Evolutionary conservation across 768 basidiomycete genomes (phyloP), one percentile per base, ranked within the genome.

Genomic region (Suillus placidus): DNA sequence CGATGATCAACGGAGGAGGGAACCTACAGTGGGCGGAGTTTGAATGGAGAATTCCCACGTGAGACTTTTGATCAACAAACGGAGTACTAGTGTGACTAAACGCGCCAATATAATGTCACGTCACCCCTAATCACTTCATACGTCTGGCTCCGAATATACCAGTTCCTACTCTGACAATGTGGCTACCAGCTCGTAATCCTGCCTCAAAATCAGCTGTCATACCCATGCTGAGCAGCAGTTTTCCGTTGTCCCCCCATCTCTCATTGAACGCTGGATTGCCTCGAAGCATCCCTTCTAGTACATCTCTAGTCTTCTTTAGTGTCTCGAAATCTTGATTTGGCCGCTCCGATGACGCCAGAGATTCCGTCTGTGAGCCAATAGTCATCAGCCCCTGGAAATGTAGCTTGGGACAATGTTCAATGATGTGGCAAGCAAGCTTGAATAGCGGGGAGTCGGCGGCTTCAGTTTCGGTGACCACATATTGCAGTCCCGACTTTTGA

Each of bases 161-260:
- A 4, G 93, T 94, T 3, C 97, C 97, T 6, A 98, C 95, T 56
- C 97, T 79, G 1, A 98, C 95, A 55, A 94, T 87, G 71, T 93
- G 89, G 70, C 93, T 92, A 1, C 95, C 97, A 14, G 88, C 87
- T 74, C 81, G 84, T 58, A 98, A 77, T 5, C 97, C 97, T 35
- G 88, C 86, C 74, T 91, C 93, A 72, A 95, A 99, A 72, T 99
- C 97, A 67, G 89, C 90, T 60, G 94, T 96, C 97, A 98, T 98
- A 8, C 97, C 97, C 95, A 97, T 98, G 65, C 93, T 94, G 74
- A 94, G 72, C 70, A 89, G 34, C 61, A 94, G 74, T 66, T 74
- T 76, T 16, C 87, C 86, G 3, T 76, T 75, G 32, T 81, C 77
- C 14, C 89, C 90, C 85, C 86, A 86, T 42, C 56, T 70, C 35